A percentile compares a stretch with the other conserved stretches of the same genome.
Evolutionary conservation across 495 filamentous ascomycete genomes (phyloP).

Genomic region (Xylaria longipes): DNA sequence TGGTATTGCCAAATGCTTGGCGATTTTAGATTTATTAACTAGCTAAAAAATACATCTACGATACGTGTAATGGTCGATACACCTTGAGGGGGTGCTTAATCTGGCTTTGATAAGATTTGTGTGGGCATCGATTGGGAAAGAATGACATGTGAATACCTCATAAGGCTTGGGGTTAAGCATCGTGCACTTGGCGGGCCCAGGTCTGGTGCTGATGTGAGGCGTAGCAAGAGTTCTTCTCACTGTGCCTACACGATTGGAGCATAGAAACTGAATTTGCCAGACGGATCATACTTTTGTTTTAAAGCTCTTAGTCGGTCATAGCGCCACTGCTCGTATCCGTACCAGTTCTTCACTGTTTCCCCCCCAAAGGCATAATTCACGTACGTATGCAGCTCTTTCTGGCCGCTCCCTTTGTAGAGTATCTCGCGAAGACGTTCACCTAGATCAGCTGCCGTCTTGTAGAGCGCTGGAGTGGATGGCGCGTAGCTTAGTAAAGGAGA

Average conservation of each 20-base stretch:
- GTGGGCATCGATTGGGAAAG: no score
- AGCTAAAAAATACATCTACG: no score
- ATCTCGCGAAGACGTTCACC: constrained; percentile 52
- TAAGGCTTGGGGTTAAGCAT: no score
- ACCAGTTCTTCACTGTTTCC: constrained; percentile 53
- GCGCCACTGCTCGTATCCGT: constrained; percentile 61
- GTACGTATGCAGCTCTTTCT: constrained; percentile 52
- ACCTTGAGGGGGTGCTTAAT: no score
- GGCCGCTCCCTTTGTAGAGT: constrained; percentile 47
- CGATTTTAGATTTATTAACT: no score
- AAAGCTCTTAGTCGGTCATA: constrained; percentile 48
- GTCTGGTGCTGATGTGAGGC: no score
- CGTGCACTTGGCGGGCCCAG: no score
- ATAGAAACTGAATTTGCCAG: constrained; percentile 59
- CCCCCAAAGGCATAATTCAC: constrained; percentile 67
- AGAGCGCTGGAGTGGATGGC: constrained; percentile 44
- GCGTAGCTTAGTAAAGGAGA: constrained; percentile 49
- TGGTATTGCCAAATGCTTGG: no score
- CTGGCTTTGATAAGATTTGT: no score
- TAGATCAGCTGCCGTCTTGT: constrained; percentile 41
- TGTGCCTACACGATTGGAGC: constrained; percentile 54
- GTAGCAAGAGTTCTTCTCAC: no score
- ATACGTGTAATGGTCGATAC: no score
- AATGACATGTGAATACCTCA: no score
- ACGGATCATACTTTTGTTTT: constrained; percentile 65